Evolutionary conservation across 2,329 filamentous ascomycete genomes (phyloP).

Genomic region (Aspergillus fumigatiaffinis): DNA sequence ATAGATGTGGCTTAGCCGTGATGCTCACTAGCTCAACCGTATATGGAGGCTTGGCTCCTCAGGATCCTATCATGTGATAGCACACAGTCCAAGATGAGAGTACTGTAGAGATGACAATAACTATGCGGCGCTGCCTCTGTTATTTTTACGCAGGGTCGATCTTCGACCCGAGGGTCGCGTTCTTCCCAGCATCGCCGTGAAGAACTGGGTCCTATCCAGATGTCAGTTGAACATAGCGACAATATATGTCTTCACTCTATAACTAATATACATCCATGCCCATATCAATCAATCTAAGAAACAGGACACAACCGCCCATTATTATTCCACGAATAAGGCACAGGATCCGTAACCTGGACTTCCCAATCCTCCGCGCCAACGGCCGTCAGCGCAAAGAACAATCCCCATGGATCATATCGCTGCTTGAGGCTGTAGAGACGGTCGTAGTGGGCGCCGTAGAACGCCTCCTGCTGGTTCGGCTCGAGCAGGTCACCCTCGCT

Average conservation of each 20-base stretch:
- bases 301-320: slow-evolving; percentile 42
- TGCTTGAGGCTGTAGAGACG: slow-evolving; percentile 43
- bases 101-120: no score
- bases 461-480: slow-evolving; percentile 28
- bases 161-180: no score
- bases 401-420: slow-evolving; percentile 46
- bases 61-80: no score
- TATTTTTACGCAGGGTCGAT: no score
- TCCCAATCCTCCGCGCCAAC: slow-evolving; percentile 54
- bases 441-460: slow-evolving; percentile 27
- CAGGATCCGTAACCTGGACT: slow-evolving; percentile 28
- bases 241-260: not conserved
- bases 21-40: no score
- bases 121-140: no score
- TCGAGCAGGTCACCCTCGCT: slow-evolving; percentile 50
- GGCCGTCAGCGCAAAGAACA: slow-evolving; percentile 49
- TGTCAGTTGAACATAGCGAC: no score
- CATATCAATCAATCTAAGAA: not conserved
- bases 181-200: no score
- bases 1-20: not conserved
- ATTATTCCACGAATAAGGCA: slow-evolving; percentile 17
- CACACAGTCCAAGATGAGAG: no score
- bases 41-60: no score
- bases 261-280: not conserved
- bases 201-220: no score